These are phyloP conservation scores for Yamadazyma nakazawae DNA, from an alignment of 805 yeast species.

Conservation along the genomic window DNA sequence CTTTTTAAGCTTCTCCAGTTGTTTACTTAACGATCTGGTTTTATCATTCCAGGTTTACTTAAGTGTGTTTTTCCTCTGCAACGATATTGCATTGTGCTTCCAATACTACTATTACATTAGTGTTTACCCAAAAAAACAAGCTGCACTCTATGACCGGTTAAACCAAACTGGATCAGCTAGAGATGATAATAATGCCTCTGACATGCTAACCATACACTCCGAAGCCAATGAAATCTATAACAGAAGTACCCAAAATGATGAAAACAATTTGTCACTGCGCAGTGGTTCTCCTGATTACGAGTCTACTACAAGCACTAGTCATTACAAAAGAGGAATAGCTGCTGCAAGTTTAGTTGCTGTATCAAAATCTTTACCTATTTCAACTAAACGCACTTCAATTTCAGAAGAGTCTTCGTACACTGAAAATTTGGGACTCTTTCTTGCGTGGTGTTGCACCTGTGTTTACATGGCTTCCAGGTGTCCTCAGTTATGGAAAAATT, in stretches of 20 bases:
- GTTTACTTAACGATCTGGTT: conserved; percentile 36
- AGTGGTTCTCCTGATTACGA: background rate
- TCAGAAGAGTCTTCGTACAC: background rate
- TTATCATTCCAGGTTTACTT: conserved; percentile 37
- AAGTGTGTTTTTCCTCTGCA: conserved; percentile 37
- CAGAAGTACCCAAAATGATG: background rate
- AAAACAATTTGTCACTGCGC: background rate
- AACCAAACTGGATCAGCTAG: background rate
- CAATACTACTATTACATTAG: conserved; percentile 43
- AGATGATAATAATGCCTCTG: conserved; percentile 63
- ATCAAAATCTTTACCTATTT: conserved; percentile 15
- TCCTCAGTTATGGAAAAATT: conserved; percentile 82
- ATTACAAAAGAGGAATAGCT: conserved; percentile 5
- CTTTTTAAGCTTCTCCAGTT: conserved; percentile 47
- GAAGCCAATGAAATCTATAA: background rate
- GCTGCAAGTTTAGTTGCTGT: conserved; percentile 9
- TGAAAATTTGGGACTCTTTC: conserved; percentile 16
- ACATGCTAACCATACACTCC: background rate
- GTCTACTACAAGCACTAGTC: background rate
- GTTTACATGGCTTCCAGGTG: conserved; percentile 76
- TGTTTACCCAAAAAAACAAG: conserved; percentile 24
- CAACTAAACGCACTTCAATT: background rate
- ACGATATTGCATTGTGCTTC: conserved; percentile 37
- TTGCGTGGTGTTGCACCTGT: conserved; percentile 79
- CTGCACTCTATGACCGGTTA: conserved; percentile 12